phyloP scores from a whole-genome alignment of 306 rosid genomes.

The Quercus bicolor region DNA sequence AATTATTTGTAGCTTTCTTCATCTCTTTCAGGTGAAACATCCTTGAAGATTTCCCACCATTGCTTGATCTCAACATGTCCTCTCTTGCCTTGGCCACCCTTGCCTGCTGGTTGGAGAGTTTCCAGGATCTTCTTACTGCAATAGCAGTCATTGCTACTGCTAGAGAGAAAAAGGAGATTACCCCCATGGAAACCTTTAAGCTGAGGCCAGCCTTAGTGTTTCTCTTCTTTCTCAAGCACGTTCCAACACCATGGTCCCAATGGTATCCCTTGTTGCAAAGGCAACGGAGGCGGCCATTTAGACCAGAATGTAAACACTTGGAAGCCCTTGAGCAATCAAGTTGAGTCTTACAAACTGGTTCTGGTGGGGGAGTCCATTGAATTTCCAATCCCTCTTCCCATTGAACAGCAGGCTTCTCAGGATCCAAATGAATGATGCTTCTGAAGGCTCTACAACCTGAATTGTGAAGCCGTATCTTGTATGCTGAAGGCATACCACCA shows the following conservation, averaged over 20 bases:
- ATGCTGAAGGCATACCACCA: constrained; percentile 90
- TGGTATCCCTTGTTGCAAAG: constrained; percentile 55
- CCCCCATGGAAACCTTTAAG: constrained; percentile 41
- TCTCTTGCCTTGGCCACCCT: constrained; percentile 61
- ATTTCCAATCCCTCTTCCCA: constrained; percentile 96
- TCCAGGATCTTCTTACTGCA: constrained; percentile 36
- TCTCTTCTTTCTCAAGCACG: constrained; percentile 48
- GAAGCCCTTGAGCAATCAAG: constrained; percentile 61
- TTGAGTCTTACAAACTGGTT: constrained; percentile 66
- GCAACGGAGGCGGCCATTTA: constrained; percentile 40
- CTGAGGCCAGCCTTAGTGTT: constrained; percentile 35
- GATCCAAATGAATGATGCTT: constrained; percentile 71
- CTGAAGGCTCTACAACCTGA: constrained; percentile 93
- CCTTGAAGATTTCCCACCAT: constrained; percentile 54
- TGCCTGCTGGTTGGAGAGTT: constrained; percentile 19
- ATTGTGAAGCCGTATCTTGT: constrained; percentile 81
- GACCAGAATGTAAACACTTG: constrained; percentile 40
- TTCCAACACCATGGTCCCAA: constrained; percentile 63
- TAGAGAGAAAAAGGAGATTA: constrained; percentile 44
- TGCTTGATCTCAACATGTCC: constrained; percentile 45
- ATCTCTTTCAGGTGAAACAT: constrained; percentile 75
- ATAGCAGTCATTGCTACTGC: constrained; percentile 39
- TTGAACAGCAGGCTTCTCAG: constrained; percentile 47
- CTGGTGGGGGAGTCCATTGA: constrained; percentile 79
- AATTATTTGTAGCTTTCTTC: constrained; percentile 78